phyloP scores from a whole-genome alignment of 768 basidiomycete genomes.

The Leccinum olivaceopallidum region DNA sequence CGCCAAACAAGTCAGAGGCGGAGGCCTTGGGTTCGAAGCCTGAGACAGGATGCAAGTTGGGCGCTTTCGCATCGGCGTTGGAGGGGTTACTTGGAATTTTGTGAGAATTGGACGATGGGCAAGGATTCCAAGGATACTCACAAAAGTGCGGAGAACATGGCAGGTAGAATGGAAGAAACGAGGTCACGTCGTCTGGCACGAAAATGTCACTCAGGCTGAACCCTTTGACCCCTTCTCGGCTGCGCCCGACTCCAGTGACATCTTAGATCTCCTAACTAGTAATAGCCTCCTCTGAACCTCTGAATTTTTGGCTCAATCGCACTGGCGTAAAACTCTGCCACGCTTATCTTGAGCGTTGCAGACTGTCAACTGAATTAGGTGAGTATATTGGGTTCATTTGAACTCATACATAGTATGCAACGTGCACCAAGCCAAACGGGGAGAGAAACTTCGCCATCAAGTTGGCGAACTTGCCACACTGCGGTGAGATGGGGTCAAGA shows the following conservation, averaged over 20 bases:
- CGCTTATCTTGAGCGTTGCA: too few species aligned
- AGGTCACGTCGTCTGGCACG: background rate
- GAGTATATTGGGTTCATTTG: too few species aligned
- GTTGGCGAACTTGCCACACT: background rate
- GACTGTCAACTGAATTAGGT: too few species aligned
- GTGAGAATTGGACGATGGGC: constrained; percentile 15
- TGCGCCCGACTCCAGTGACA: constrained; percentile 6
- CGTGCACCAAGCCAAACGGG: background rate
- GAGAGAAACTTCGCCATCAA: background rate
- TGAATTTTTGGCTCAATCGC: too few species aligned
- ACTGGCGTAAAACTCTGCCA: too few species aligned
- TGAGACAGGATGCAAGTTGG: constrained; percentile 84
- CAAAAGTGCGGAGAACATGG: constrained; percentile 84
- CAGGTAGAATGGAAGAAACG: constrained; percentile 23
- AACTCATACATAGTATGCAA: too few species aligned
- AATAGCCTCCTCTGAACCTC: background rate
- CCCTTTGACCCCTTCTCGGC: constrained; percentile 14
- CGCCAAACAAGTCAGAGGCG: constrained; percentile 67
- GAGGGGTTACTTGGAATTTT: constrained; percentile 46
- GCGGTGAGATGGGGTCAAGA: too few species aligned
- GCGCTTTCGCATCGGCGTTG: constrained; percentile 62
- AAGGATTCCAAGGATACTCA: constrained; percentile 42
- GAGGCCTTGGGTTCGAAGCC: constrained; percentile 43
- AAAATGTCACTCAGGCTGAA: background rate
- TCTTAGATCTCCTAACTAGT: background rate